Evolutionary conservation across 2,329 filamentous ascomycete genomes (phyloP), one percentile per base, ranked within the genome.

Genomic region (Pseudogymnoascus verrucosus): DNA sequence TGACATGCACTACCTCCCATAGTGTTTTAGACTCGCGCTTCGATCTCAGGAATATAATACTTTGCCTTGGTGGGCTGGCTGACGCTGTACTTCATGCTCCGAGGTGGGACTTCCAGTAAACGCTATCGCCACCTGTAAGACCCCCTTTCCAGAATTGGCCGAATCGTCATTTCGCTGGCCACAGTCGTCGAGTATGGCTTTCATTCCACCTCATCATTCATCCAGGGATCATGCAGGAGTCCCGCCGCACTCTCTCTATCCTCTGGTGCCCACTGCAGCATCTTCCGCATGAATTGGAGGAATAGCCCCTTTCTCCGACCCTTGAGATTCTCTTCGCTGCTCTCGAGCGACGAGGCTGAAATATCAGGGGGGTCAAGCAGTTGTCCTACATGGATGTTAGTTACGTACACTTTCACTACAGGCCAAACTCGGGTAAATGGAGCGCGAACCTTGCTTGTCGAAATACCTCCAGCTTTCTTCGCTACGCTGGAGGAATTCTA

Each of bases 201-300:
- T 51, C 44, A 51, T 14, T 16, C 44, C 12, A 51, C 11, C 21
- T 51, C 23, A 7, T 51, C 60, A 62, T 68, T 34, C 12, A 75
- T 64, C 69, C 71, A 74, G 2, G 71, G 70, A 65, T 76, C 72
- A 21, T 72, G 62, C 34, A 71, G 65, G 4, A 77, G 68, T 14
- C 74, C 68, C 28, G 67, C 69, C 4, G 74, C 75, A 10, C 70
- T 72, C 7, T 65, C 67, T 42, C 74, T 68, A 40, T 74, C 64
- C 61, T 72, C 73, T 12, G 73, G 74, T 10, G 68, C 60, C 74
- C 72, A 76, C 34, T 65, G 66, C 2, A 76, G 60, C 74, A 76
- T 76, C 28, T 67, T 66, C 6, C 60, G 51, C 14, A 72, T 63
- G 59, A 76, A 74, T 12, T 68, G 60, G 5, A 76, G 62, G 42